Conservation (phyloP, 2,329 filamentous ascomycete genomes). For the Botrytis cinerea region DNA sequence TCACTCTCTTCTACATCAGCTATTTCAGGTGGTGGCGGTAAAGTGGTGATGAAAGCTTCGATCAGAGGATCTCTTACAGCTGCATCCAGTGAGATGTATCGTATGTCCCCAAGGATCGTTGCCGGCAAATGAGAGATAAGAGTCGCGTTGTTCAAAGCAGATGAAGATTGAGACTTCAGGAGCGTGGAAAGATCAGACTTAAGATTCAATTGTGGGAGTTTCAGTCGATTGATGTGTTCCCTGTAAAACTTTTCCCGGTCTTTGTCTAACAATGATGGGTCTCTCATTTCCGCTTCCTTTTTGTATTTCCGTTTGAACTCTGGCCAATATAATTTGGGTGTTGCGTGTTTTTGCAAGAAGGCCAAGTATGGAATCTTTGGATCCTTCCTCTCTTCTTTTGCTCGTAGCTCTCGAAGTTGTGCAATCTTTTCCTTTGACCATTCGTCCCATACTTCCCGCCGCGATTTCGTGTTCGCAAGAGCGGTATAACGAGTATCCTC, state of each 20-base stretch:
- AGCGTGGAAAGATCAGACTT: slow-evolving; percentile 70
- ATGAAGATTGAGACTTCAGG: slow-evolving; percentile 61
- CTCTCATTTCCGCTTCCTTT: slow-evolving; percentile 78
- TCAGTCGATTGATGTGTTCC: slow-evolving; percentile 68
- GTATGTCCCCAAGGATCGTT: slow-evolving; percentile 63
- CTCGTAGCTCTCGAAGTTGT: slow-evolving; percentile 68
- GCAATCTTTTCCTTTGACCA: slow-evolving; percentile 82
- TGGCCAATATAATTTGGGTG: slow-evolving; percentile 92
- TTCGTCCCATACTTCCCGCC: slow-evolving; percentile 79
- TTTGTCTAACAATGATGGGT: slow-evolving; percentile 69
- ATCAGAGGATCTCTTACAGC: slow-evolving; percentile 64
- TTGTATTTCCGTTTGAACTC: slow-evolving; percentile 93
- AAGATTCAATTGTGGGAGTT: slow-evolving; percentile 63
- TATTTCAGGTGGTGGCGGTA: slow-evolving; percentile 59
- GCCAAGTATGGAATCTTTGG: slow-evolving; percentile 79
- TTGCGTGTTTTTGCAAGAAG: slow-evolving; percentile 79
- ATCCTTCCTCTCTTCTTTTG: slow-evolving; percentile 76
- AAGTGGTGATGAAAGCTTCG: slow-evolving; percentile 63
- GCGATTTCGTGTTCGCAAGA: slow-evolving; percentile 75
- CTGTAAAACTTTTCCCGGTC: slow-evolving; percentile 80
- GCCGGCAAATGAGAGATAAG: slow-evolving; percentile 59
- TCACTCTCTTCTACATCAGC: slow-evolving; percentile 51
- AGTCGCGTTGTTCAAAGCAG: slow-evolving; percentile 61
- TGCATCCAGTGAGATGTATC: slow-evolving; percentile 67
- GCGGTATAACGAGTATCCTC: slow-evolving; percentile 87